Conservation (phyloP, 371 early-diverging fungal species). For the Lichtheimia ramosa region DNA sequence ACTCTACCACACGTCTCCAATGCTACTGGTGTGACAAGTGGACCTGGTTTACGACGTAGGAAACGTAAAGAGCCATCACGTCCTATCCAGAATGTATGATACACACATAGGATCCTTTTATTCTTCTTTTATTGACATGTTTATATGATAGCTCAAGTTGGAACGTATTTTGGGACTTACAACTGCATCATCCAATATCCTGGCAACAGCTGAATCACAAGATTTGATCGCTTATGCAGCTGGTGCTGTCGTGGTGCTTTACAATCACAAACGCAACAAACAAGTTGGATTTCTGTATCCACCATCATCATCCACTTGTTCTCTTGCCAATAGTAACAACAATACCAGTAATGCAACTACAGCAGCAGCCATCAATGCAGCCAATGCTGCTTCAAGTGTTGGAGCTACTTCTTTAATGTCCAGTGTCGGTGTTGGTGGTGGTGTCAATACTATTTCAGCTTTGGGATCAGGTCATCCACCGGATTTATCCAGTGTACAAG, state of each 20-base stretch:
- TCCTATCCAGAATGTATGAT: conserved; percentile 23
- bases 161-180: conserved; percentile 69
- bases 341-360: conserved; percentile 8
- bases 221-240: conserved; percentile 76
- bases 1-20: conserved; percentile 7
- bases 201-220: conserved; percentile 55
- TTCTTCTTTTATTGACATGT: background rate
- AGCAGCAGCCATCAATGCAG: conserved; percentile 15
- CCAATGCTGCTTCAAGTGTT: conserved; percentile 5
- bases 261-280: conserved; percentile 67
- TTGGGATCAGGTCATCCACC: conserved; percentile 11
- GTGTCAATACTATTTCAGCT: conserved; percentile 1
- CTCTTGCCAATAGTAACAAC: conserved; percentile 6
- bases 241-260: conserved; percentile 73
- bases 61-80: conserved; percentile 27
- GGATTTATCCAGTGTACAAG: conserved; percentile 6
- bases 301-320: conserved; percentile 16
- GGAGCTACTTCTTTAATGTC: background rate
- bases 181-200: conserved; percentile 51
- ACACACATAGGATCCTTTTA: background rate
- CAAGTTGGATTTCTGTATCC: conserved; percentile 68
- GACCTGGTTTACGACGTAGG: conserved; percentile 13
- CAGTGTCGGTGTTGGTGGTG: too few relatives aligned
- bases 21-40: conserved; percentile 1
- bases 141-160: conserved; percentile 48